Conservation (phyloP, 2,329 filamentous ascomycete genomes). For the Sclerotiophoma versabilis region DNA sequence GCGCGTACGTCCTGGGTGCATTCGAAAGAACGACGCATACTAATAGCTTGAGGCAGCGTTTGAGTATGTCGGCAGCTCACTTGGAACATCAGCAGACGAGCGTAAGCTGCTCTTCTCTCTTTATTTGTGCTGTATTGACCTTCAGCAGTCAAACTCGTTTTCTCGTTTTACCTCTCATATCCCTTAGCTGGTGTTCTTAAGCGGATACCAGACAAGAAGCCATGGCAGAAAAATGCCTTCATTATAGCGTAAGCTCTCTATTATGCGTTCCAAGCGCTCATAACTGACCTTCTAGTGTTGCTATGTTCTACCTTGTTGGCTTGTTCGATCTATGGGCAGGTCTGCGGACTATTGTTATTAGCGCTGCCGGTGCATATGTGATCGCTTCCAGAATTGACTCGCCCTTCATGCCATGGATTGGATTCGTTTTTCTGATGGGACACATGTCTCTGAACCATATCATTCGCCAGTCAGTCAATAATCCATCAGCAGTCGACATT, state of each 20-base stretch:
- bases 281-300: slow-evolving; percentile 61
- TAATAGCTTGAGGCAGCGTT: slow-evolving; percentile 59
- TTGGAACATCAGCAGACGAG: slow-evolving; percentile 71
- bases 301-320: slow-evolving; percentile 89
- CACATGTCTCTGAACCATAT: slow-evolving; percentile 95
- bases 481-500: slow-evolving; percentile 77
- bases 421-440: slow-evolving; percentile 91
- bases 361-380: slow-evolving; percentile 78
- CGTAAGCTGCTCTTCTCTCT: slow-evolving; percentile 52
- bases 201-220: slow-evolving; percentile 83
- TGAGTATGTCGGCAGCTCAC: slow-evolving; percentile 61
- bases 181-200: slow-evolving; percentile 89
- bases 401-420: slow-evolving; percentile 97
- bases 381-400: slow-evolving; percentile 86
- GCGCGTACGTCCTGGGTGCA: slow-evolving; percentile 56
- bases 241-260: slow-evolving; percentile 71
- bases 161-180: slow-evolving; percentile 89
- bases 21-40: slow-evolving; percentile 5
- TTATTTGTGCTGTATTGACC: slow-evolving; percentile 19
- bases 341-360: slow-evolving; percentile 78
- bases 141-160: slow-evolving; percentile 85
- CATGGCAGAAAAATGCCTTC: slow-evolving; percentile 86
- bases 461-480: slow-evolving; percentile 73
- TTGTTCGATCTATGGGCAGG: slow-evolving; percentile 93
- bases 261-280: background rate